Evolutionary conservation across 164 flowering plant species (phyloP).

Genomic region (Pachysandra terminalis): DNA sequence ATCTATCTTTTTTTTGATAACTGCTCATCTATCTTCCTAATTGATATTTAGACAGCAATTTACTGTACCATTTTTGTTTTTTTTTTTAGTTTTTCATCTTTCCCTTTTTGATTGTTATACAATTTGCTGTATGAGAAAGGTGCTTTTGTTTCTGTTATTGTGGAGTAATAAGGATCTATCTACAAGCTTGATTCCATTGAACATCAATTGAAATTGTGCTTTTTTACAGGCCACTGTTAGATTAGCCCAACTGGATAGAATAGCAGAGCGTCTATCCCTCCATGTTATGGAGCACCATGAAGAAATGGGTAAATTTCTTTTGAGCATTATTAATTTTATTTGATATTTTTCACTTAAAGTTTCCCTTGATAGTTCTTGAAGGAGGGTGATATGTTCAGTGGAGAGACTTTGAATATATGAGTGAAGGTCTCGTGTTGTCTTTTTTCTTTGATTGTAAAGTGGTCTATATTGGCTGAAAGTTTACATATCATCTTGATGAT

Average conservation of each 20-base stretch:
- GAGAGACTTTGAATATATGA: background rate
- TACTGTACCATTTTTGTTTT: no score
- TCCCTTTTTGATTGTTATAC: background rate
- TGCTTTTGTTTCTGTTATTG: constrained; percentile 7
- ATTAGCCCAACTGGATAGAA: constrained; percentile 83
- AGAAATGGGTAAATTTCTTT: constrained; percentile 80
- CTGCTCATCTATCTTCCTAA: no score
- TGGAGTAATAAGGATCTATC: constrained; percentile 3
- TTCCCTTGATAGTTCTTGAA: background rate
- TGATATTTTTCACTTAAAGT: background rate
- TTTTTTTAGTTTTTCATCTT: background rate
- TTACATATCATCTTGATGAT: no score
- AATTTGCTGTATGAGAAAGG: background rate
- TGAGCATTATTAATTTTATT: background rate
- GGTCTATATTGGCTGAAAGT: no score
- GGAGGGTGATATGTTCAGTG: background rate
- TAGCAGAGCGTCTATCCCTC: constrained; percentile 72
- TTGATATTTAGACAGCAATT: no score
- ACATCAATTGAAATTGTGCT: constrained; percentile 14
- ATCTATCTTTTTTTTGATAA: no score
- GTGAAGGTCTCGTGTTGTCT: no score
- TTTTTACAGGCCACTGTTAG: constrained; percentile 76
- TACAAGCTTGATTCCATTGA: constrained; percentile 7
- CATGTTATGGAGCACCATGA: constrained; percentile 98
- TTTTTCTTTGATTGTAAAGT: no score